phyloP scores from a whole-genome alignment of 2,329 filamentous ascomycete species.

The Hymenoscyphus scutula region DNA sequence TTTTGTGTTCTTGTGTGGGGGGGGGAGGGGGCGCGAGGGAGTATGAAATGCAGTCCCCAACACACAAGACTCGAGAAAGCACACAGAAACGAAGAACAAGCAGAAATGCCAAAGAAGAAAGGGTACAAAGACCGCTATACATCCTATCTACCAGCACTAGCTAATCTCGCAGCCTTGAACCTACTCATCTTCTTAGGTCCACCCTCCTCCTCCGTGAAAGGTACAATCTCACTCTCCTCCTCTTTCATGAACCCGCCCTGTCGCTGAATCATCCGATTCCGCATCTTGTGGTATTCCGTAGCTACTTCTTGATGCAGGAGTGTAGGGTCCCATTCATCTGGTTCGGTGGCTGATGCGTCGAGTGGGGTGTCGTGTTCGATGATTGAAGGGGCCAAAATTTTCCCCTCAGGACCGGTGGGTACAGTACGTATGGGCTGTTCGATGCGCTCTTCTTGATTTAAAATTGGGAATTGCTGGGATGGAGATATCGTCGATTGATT shows the following conservation, averaged over 20 bases:
- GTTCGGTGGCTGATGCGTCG: conserved; percentile 40
- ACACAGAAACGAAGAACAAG: too few relatives aligned
- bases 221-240: conserved; percentile 60
- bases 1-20: background rate
- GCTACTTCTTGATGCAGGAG: conserved; percentile 75
- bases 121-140: background rate
- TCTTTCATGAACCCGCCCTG: conserved; percentile 79
- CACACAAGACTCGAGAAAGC: too few relatives aligned
- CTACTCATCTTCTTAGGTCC: conserved; percentile 64
- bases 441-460: conserved; percentile 29
- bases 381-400: conserved; percentile 57
- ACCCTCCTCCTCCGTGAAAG: conserved; percentile 64
- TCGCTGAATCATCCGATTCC: conserved; percentile 78
- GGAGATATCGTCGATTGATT: conserved; percentile 20
- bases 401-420: conserved; percentile 40
- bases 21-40: background rate
- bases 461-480: conserved; percentile 28
- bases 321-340: conserved; percentile 69
- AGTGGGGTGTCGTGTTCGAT: conserved; percentile 50
- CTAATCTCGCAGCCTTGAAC: conserved; percentile 69
- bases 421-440: conserved; percentile 24
- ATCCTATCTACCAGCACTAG: conserved; percentile 49
- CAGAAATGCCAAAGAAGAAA: background rate
- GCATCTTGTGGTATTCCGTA: conserved; percentile 76
- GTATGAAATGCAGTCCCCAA: too few relatives aligned